Conservation (phyloP, 73 alveolate species). For the Paramecium primaurelia region DNA sequence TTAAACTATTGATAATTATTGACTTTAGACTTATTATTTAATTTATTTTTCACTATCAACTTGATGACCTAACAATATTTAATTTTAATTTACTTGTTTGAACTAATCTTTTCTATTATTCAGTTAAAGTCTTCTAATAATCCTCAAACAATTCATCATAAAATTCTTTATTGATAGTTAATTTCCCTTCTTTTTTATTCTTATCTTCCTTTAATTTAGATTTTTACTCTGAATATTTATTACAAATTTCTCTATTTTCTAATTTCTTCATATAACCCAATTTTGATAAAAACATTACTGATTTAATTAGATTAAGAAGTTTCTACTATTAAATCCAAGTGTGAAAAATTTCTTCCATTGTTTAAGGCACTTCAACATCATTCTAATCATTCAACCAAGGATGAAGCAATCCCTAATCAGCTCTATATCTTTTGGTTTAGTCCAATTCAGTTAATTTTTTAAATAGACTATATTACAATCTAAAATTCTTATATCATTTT, state of each 20-base stretch:
- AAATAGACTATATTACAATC: constrained; percentile 63
- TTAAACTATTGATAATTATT: neutral
- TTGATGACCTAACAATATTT: neutral
- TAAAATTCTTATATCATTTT: neutral
- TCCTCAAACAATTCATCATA: constrained; percentile 32
- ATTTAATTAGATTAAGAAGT: neutral
- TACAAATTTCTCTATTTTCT: neutral
- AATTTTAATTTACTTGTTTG: neutral
- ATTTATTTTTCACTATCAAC: neutral
- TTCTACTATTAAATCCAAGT: neutral
- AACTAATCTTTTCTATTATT: neutral
- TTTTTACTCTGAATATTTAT: neutral
- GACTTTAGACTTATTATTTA: neutral
- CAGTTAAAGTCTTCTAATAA: constrained; percentile 5
- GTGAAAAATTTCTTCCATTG: constrained; percentile 51
- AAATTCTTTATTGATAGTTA: neutral
- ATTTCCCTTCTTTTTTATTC: constrained; percentile 4
- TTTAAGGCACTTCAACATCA: constrained; percentile 35
- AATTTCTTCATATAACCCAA: neutral
- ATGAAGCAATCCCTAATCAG: constrained; percentile 69
- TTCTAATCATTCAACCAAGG: constrained; percentile 72
- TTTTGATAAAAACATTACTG: neutral
- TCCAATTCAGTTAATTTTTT: constrained; percentile 71
- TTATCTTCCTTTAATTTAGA: neutral
- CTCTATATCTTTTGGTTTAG: constrained; percentile 72